Percentiles rank a stretch among this genome's conserved stretches.
phyloP scores from a whole-genome alignment of 1,139 yeast species.

The Diutina rugosa region DNA sequence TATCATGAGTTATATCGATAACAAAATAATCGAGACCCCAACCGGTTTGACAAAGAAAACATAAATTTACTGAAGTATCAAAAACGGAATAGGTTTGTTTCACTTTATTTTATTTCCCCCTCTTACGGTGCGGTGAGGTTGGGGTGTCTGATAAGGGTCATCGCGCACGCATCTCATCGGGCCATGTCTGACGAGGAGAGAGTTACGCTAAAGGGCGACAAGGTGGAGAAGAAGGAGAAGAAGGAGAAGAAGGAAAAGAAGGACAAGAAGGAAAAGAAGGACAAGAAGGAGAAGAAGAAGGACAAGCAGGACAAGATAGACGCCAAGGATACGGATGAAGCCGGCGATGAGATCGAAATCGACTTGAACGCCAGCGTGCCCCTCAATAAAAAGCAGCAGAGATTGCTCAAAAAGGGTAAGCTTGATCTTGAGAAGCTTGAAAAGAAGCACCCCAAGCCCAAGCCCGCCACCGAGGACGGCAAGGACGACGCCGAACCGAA shows the following conservation, averaged over 20 bases:
- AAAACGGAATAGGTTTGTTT: too few species aligned
- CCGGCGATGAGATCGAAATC: constrained; percentile 44
- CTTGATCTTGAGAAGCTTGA: constrained; percentile 45
- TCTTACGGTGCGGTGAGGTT: too few species aligned
- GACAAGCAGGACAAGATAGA: constrained; percentile 7
- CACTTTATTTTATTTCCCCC: too few species aligned
- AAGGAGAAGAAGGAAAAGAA: constrained; percentile 10
- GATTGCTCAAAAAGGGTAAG: constrained; percentile 74
- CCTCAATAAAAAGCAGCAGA: constrained; percentile 80
- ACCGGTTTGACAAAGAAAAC: too few species aligned
- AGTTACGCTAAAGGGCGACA: background rate
- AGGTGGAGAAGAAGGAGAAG: constrained; percentile 3
- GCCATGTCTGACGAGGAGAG: background rate
- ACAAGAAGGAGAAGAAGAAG: constrained; percentile 3
- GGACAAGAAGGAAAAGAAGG: constrained; percentile 1
- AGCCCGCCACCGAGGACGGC: constrained; percentile 21
- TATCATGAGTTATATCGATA: too few species aligned
- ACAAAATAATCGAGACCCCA: too few species aligned
- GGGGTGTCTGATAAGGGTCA: background rate
- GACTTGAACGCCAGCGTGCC: constrained; percentile 72
- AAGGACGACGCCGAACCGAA: constrained; percentile 14
- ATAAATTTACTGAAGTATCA: too few species aligned
- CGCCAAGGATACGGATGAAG: background rate
- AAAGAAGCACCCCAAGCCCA: constrained; percentile 34
- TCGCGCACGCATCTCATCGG: background rate